Conservation (phyloP, 2,329 filamentous ascomycete species). For the Aschersonia sp. region DNA sequence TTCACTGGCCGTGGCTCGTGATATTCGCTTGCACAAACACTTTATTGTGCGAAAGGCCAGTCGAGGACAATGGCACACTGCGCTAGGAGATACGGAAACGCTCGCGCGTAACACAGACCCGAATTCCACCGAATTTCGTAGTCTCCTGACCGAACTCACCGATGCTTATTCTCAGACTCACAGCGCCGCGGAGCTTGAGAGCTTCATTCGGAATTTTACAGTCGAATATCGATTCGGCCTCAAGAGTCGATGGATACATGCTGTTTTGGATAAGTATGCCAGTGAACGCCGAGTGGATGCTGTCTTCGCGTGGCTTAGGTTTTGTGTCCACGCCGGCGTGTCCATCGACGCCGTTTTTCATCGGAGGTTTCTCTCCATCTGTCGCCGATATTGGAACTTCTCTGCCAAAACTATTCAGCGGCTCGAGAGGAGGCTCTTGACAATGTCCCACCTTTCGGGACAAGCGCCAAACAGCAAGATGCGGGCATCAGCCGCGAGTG, state of each 20-base stretch:
- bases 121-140: constrained; percentile 10
- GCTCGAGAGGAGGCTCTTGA: constrained; percentile 4
- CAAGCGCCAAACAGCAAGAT: neutral
- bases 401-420: constrained; percentile 12
- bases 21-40: constrained; percentile 13
- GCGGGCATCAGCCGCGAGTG: neutral
- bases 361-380: constrained; percentile 12
- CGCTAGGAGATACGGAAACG: constrained; percentile 8
- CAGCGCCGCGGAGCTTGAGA: constrained; percentile 12
- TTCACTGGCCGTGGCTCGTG: constrained; percentile 7
- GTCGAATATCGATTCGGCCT: constrained; percentile 12
- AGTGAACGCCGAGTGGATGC: constrained; percentile 12
- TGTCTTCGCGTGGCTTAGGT: constrained; percentile 17
- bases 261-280: constrained; percentile 16
- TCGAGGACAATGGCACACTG: constrained; percentile 13
- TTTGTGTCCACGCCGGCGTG: constrained; percentile 14
- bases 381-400: constrained; percentile 19
- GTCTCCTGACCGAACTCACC: constrained; percentile 16
- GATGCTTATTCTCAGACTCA: constrained; percentile 15
- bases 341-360: constrained; percentile 15
- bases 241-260: constrained; percentile 13
- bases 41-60: constrained; percentile 14
- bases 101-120: constrained; percentile 8
- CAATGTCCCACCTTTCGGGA: neutral
- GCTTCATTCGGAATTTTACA: constrained; percentile 13